These are phyloP conservation scores for Bipolaris zeicola DNA, from an alignment of 2,329 filamentous ascomycete species.

Conservation along the genomic window DNA sequence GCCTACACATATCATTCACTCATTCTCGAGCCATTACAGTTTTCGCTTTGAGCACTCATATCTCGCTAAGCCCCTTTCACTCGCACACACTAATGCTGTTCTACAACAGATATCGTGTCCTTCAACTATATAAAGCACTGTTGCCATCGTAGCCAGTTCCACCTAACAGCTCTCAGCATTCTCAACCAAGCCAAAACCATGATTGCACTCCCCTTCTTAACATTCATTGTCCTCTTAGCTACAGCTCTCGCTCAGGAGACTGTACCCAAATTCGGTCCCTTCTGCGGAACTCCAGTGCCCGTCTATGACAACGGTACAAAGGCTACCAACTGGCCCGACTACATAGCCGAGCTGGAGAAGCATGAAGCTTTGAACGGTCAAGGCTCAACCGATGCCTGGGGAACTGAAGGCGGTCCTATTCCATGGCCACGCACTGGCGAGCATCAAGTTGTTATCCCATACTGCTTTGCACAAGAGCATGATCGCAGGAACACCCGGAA, in stretches of 20 bases:
- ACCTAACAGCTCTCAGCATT: neutral
- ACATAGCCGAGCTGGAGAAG: neutral
- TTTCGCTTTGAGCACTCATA: neutral
- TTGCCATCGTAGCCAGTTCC: neutral
- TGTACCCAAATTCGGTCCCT: neutral
- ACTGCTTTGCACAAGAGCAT: neutral
- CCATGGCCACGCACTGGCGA: conserved; percentile 2
- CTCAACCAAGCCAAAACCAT: neutral
- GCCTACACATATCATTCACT: neutral
- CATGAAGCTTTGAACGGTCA: neutral
- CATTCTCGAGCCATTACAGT: neutral
- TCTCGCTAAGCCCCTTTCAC: neutral
- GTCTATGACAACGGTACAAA: neutral
- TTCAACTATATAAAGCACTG: neutral
- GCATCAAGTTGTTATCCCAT: neutral
- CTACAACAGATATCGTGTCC: neutral
- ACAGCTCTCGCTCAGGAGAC: neutral
- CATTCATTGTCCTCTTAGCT: neutral
- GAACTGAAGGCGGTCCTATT: neutral
- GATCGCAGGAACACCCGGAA: neutral
- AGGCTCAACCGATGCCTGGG: neutral
- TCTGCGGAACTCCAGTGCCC: neutral
- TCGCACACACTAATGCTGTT: neutral
- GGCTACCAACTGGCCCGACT: conserved; percentile 1
- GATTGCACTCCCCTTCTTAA: neutral